Percentiles rank a stretch among this genome's conserved stretches.
Conservation (phyloP, 148 eudicot genomes). For the Fagopyrum tataricum region DNA sequence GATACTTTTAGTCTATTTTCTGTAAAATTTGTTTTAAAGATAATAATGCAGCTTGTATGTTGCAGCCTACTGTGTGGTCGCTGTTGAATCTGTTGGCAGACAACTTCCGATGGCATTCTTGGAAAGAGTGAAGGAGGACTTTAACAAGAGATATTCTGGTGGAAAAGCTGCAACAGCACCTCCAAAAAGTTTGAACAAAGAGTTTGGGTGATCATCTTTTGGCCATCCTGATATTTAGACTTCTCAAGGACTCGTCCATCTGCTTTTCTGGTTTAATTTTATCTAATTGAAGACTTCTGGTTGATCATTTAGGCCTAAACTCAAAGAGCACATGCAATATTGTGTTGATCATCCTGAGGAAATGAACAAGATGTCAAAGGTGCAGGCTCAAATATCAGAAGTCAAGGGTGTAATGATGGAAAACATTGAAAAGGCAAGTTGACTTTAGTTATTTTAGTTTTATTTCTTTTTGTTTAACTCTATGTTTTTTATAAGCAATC, state of each 20-base stretch:
- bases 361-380: conserved; percentile 16
- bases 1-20: neutral
- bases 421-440: conserved; percentile 14
- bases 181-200: conserved; percentile 16
- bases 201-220: conserved; percentile 7
- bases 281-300: neutral
- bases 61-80: conserved; percentile 16
- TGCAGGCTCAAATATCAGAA: conserved; percentile 18
- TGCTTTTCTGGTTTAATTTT: neutral
- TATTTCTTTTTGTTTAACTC: neutral
- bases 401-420: conserved; percentile 16
- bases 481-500: neutral
- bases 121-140: conserved; percentile 16
- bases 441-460: neutral
- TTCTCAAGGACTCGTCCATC: neutral
- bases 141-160: conserved; percentile 15
- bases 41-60: neutral
- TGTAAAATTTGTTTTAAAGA: neutral
- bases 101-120: conserved; percentile 16
- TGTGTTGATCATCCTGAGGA: conserved; percentile 17
- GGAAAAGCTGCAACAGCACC: conserved; percentile 17
- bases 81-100: conserved; percentile 14
- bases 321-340: conserved; percentile 15
- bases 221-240: neutral
- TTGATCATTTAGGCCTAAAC: conserved; percentile 9